Conservation (phyloP, 23 red algal species). For the Gracilaria vermiculophylla region DNA sequence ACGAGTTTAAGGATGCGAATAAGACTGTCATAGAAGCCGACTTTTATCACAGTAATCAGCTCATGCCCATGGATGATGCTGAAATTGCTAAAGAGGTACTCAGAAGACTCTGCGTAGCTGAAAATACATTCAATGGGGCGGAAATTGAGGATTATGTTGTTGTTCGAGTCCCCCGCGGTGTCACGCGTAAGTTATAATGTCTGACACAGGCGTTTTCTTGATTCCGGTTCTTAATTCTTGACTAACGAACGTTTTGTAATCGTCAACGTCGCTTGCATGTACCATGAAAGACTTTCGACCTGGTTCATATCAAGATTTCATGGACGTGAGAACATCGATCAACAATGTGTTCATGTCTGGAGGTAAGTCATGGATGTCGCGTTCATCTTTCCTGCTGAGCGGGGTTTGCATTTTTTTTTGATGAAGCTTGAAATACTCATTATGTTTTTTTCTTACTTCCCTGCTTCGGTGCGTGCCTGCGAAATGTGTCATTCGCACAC, state of each 20-base stretch:
- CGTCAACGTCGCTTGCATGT: no score
- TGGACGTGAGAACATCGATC: conserved; percentile 54
- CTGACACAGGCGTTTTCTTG: neutral
- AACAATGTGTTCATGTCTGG: conserved; percentile 69
- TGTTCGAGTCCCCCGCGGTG: conserved; percentile 69
- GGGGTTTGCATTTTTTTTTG: neutral
- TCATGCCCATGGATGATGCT: conserved; percentile 72
- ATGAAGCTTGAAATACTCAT: neutral
- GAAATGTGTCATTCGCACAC: neutral
- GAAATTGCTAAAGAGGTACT: conserved; percentile 59
- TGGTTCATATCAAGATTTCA: conserved; percentile 77
- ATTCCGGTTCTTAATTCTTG: no score
- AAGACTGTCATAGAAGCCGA: conserved; percentile 78
- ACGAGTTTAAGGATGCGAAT: conserved; percentile 62
- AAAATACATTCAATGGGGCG: conserved; percentile 42
- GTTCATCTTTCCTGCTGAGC: neutral
- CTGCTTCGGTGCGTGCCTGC: neutral
- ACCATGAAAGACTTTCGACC: conserved; percentile 68
- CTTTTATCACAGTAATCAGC: conserved; percentile 80
- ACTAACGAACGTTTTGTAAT: no score
- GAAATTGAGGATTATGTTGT: conserved; percentile 71
- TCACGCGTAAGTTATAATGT: conserved; percentile 55
- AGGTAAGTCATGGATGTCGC: conserved; percentile 12
- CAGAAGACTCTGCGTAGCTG: conserved; percentile 47
- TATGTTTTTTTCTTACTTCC: no score